A percentile compares a stretch with the other conserved stretches of the same genome.
Conservation (phyloP, 768 basidiomycete genomes). For the Termitomyces sp. region DNA sequence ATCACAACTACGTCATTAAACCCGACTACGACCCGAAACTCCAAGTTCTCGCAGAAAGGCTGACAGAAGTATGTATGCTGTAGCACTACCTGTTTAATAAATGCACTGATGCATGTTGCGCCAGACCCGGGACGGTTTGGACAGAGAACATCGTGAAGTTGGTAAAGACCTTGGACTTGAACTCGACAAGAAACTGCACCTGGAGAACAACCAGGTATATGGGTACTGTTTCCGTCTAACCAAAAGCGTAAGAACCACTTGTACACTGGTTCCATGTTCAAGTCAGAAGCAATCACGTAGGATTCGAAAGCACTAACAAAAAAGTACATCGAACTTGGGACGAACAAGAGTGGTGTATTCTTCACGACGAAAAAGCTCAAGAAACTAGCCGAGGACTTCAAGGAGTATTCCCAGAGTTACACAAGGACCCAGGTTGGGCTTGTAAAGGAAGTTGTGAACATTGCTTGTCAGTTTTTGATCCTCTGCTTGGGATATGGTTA, state of each 20-base stretch:
- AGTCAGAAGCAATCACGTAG: conserved; percentile 32
- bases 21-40: conserved; percentile 84
- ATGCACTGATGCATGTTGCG: neutral
- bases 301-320: conserved; percentile 72
- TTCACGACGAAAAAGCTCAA: conserved; percentile 82
- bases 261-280: conserved; percentile 3
- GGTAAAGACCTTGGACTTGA: conserved; percentile 74
- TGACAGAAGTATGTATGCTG: conserved; percentile 44
- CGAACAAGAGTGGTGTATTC: conserved; percentile 80
- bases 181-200: conserved; percentile 90
- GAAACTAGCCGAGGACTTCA: conserved; percentile 64
- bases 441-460: conserved; percentile 89
- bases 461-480: conserved; percentile 63
- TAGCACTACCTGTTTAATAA: neutral
- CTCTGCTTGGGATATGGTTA: conserved; percentile 20
- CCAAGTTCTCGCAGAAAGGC: conserved; percentile 58
- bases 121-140: conserved; percentile 71
- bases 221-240: conserved; percentile 93
- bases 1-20: conserved; percentile 87
- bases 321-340: conserved; percentile 79
- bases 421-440: conserved; percentile 70
- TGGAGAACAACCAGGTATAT: conserved; percentile 86
- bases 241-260: conserved; percentile 63
- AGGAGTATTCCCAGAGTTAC: conserved; percentile 65
- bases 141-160: conserved; percentile 70